phyloP scores from a whole-genome alignment of 305 asterid species.

The Fraxinus dipetala region DNA sequence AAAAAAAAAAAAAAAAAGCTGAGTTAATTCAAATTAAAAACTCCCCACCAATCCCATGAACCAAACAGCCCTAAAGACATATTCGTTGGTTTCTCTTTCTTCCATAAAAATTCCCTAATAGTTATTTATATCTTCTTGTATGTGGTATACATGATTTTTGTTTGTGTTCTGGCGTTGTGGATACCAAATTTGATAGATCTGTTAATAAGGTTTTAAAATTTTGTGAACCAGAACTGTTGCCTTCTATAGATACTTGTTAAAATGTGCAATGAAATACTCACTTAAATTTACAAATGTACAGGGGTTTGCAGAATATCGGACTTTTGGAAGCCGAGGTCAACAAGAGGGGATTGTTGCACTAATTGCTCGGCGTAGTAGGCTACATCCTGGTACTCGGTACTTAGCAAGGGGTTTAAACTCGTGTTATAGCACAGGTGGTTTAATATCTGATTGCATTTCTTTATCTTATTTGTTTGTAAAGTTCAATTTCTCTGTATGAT shows the following conservation, averaged over 20 bases:
- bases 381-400: constrained; percentile 99
- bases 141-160: neutral
- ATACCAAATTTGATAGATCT: neutral
- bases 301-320: constrained; percentile 91
- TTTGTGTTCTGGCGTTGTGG: constrained; percentile 19
- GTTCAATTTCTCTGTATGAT: neutral
- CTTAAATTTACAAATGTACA: constrained; percentile 40
- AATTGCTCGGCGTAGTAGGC: constrained; percentile 90
- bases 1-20: neutral
- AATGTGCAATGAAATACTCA: constrained; percentile 24
- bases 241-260: neutral
- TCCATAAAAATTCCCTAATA: neutral
- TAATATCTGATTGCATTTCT: constrained; percentile 14
- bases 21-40: neutral
- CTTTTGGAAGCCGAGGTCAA: constrained; percentile 90
- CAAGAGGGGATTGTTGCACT: constrained; percentile 90
- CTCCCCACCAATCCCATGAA: neutral
- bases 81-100: constrained; percentile 3
- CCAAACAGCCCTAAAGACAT: neutral
- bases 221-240: constrained; percentile 18
- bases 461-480: constrained; percentile 8
- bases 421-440: constrained; percentile 85
- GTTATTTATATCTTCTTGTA: neutral
- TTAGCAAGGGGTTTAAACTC: constrained; percentile 93
- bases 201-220: constrained; percentile 17